Percentiles rank a stretch among this genome's conserved stretches.
Evolutionary conservation across 768 basidiomycete species (phyloP).

Genomic region (Pleurotus tuoliensis): DNA sequence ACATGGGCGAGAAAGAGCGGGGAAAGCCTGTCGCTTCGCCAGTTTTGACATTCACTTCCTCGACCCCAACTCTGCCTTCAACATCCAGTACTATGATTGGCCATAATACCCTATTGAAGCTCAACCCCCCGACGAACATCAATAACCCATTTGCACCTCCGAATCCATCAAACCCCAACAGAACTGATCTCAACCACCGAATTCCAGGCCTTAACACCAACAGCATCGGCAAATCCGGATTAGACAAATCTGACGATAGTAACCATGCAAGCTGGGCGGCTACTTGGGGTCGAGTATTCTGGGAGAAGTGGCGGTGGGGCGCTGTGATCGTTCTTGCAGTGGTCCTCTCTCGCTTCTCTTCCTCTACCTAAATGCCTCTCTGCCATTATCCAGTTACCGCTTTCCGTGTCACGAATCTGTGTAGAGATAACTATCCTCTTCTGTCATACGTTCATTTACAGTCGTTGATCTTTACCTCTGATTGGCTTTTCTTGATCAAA

Average conservation of each 20-base stretch:
- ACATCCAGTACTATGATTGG: constrained; percentile 9
- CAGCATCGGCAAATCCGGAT: background rate
- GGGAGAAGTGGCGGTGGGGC: constrained; percentile 87
- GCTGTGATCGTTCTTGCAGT: constrained; percentile 74
- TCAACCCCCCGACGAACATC: background rate
- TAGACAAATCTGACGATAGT: constrained; percentile 22
- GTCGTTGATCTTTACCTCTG: background rate
- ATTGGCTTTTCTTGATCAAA: background rate
- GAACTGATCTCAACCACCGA: background rate
- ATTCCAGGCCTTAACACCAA: background rate
- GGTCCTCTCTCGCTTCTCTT: constrained; percentile 71
- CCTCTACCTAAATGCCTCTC: constrained; percentile 28
- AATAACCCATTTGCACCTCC: constrained; percentile 17
- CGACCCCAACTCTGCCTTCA: constrained; percentile 12
- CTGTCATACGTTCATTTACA: background rate
- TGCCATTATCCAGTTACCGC: background rate
- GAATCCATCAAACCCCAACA: constrained; percentile 3
- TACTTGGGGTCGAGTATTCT: constrained; percentile 62
- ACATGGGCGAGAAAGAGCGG: constrained; percentile 85
- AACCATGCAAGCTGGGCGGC: constrained; percentile 48
- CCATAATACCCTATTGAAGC: constrained; percentile 8
- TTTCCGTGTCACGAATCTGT: no score
- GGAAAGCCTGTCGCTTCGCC: constrained; percentile 40
- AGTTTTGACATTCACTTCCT: constrained; percentile 13
- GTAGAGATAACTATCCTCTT: background rate